These are phyloP conservation scores for Alternaria atra DNA, from an alignment of 2,329 filamentous ascomycete genomes.

Conservation along the genomic window DNA sequence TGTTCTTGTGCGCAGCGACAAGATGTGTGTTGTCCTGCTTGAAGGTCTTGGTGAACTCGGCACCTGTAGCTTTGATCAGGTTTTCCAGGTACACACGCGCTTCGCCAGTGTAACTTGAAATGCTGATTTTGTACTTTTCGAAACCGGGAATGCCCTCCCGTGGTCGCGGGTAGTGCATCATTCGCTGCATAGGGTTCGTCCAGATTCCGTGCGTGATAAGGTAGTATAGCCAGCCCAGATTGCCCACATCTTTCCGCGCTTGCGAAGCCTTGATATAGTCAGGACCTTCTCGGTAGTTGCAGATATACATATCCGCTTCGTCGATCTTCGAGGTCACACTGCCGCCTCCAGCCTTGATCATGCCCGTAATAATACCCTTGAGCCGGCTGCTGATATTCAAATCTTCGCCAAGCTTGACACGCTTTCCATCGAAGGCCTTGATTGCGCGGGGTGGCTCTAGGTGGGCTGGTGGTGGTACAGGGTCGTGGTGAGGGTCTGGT, in stretches of 20 bases:
- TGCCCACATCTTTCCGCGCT: slow-evolving; percentile 83
- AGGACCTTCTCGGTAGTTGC: slow-evolving; percentile 82
- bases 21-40: slow-evolving; percentile 95
- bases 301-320: slow-evolving; percentile 83
- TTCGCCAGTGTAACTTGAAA: slow-evolving; percentile 97
- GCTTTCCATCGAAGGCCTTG: slow-evolving; percentile 77
- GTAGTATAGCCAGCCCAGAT: slow-evolving; percentile 92
- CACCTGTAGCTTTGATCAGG: slow-evolving; percentile 82
- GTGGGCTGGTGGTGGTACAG: slow-evolving; percentile 29
- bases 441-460: slow-evolving; percentile 41
- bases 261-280: slow-evolving; percentile 82
- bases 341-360: slow-evolving; percentile 78
- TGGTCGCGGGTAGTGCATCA: slow-evolving; percentile 90
- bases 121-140: slow-evolving; percentile 76
- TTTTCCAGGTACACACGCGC: slow-evolving; percentile 94
- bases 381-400: slow-evolving; percentile 75
- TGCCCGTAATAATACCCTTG: slow-evolving; percentile 70
- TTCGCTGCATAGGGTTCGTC: slow-evolving; percentile 81
- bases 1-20: slow-evolving; percentile 85
- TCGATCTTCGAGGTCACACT: slow-evolving; percentile 70
- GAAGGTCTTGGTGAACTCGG: slow-evolving; percentile 92
- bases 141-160: slow-evolving; percentile 82
- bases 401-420: slow-evolving; percentile 79
- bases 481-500: slow-evolving; percentile 40
- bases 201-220: slow-evolving; percentile 88